phyloP scores from a whole-genome alignment of 169 alveolate species.

The Babesia divergens region DNA sequence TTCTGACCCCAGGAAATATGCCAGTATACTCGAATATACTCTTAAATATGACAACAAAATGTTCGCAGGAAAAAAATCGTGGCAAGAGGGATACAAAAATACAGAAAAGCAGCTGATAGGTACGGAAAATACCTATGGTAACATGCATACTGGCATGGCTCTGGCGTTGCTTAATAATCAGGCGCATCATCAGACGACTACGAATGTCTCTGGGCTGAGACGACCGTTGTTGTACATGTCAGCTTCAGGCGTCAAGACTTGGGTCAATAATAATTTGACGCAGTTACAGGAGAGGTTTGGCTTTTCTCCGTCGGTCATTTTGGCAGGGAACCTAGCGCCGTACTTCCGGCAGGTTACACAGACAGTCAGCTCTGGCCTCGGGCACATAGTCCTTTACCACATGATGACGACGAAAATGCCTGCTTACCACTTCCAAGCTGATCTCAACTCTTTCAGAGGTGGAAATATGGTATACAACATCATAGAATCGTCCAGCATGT shows the following conservation, averaged over 20 bases:
- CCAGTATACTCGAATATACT: constrained; percentile 33
- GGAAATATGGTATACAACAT: constrained; percentile 65
- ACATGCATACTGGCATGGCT: constrained; percentile 8
- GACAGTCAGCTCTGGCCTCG: constrained; percentile 30
- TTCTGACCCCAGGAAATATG: constrained; percentile 52
- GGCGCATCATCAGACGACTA: neutral
- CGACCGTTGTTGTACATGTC: constrained; percentile 60
- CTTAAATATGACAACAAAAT: constrained; percentile 47
- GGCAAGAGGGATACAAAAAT: constrained; percentile 33
- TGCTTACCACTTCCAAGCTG: constrained; percentile 49
- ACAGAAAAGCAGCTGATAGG: constrained; percentile 10
- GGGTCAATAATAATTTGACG: constrained; percentile 40
- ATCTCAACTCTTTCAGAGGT: constrained; percentile 47
- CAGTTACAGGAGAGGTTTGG: constrained; percentile 38
- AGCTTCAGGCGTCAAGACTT: constrained; percentile 50
- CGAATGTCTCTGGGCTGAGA: neutral
- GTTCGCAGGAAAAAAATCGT: constrained; percentile 45
- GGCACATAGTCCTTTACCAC: constrained; percentile 57
- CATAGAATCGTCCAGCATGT: constrained; percentile 70
- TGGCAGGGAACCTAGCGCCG: constrained; percentile 46
- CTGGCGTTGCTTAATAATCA: neutral
- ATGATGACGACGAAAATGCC: constrained; percentile 51
- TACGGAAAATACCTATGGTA: neutral
- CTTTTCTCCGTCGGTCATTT: constrained; percentile 48
- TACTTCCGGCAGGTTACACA: constrained; percentile 34